These are phyloP conservation scores for Mycena amicta DNA, from an alignment of 768 basidiomycete genomes.

Conservation along the genomic window DNA sequence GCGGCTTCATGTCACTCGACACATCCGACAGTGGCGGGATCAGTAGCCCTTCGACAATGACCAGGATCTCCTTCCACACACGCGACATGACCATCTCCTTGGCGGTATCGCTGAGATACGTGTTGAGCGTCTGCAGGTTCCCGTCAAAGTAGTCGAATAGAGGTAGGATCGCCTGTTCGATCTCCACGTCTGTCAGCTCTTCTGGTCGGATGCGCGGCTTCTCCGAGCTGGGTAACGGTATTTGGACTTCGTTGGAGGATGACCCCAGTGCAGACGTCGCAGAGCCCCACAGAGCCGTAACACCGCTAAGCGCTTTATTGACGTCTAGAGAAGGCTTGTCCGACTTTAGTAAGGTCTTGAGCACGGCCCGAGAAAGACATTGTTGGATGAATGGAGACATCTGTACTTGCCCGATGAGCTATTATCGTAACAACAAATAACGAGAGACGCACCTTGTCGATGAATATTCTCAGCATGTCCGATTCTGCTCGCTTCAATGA, in stretches of 20 bases:
- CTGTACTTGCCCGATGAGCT: slow-evolving; percentile 41
- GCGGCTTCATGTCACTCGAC: slow-evolving; percentile 86
- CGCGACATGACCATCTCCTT: slow-evolving; percentile 91
- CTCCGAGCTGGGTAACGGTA: slow-evolving; percentile 73
- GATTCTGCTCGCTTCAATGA: slow-evolving; percentile 89
- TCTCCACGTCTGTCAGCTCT: slow-evolving; percentile 88
- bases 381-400: slow-evolving; percentile 94
- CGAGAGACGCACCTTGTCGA: slow-evolving; percentile 79
- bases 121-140: slow-evolving; percentile 89
- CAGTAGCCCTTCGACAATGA: slow-evolving; percentile 82
- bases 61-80: slow-evolving; percentile 95
- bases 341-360: slow-evolving; percentile 78
- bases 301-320: slow-evolving; percentile 84
- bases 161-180: slow-evolving; percentile 88
- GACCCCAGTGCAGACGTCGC: slow-evolving; percentile 75
- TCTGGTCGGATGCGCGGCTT: slow-evolving; percentile 79
- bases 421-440: neutral
- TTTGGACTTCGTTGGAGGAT: slow-evolving; percentile 69
- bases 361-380: slow-evolving; percentile 72
- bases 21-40: slow-evolving; percentile 88
- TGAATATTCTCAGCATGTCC: slow-evolving; percentile 94
- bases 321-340: slow-evolving; percentile 57
- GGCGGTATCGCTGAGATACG: slow-evolving; percentile 78
- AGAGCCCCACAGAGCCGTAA: slow-evolving; percentile 81
- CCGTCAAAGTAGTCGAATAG: slow-evolving; percentile 97